Percentiles rank a stretch among this genome's conserved stretches.
Evolutionary conservation across 148 eudicot genomes (phyloP).

Genomic region (Tetragonia tetragonoides): DNA sequence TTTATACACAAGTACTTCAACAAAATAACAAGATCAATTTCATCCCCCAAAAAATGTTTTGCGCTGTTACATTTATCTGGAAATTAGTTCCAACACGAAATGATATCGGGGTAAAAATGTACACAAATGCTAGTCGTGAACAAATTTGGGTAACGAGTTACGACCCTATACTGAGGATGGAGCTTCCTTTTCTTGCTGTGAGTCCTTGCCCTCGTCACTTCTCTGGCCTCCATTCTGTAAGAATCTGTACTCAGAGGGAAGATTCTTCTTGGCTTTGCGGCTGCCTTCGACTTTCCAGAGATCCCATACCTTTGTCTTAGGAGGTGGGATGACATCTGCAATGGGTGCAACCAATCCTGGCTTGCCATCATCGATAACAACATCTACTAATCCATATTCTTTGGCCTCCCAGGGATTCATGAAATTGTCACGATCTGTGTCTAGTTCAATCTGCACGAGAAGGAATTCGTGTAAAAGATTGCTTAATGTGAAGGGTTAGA

Average conservation of each 20-base stretch:
- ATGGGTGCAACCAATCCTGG: conserved; percentile 88
- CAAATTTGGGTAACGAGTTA: background rate
- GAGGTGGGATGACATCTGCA: conserved; percentile 69
- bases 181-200: conserved; percentile 41
- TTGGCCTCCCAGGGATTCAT: conserved; percentile 95
- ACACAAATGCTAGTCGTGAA: conserved; percentile 10
- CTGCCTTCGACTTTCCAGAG: conserved; percentile 67
- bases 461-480: background rate
- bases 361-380: conserved; percentile 88
- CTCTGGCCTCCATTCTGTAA: conserved; percentile 33
- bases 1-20: background rate
- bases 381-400: conserved; percentile 84
- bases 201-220: conserved; percentile 30
- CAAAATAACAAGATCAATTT: background rate
- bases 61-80: conserved; percentile 8
- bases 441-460: conserved; percentile 58
- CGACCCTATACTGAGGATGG: conserved; percentile 37
- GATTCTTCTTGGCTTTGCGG: conserved; percentile 50
- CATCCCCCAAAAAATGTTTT: background rate
- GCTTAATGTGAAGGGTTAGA: background rate
- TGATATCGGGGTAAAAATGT: background rate
- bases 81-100: conserved; percentile 2
- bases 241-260: conserved; percentile 72
- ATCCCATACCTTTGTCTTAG: conserved; percentile 64
- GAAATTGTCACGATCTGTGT: conserved; percentile 71